These are phyloP conservation scores for Triticum dicoccoides DNA, from an alignment of 176 grass and related monocot species.

Conservation along the genomic window DNA sequence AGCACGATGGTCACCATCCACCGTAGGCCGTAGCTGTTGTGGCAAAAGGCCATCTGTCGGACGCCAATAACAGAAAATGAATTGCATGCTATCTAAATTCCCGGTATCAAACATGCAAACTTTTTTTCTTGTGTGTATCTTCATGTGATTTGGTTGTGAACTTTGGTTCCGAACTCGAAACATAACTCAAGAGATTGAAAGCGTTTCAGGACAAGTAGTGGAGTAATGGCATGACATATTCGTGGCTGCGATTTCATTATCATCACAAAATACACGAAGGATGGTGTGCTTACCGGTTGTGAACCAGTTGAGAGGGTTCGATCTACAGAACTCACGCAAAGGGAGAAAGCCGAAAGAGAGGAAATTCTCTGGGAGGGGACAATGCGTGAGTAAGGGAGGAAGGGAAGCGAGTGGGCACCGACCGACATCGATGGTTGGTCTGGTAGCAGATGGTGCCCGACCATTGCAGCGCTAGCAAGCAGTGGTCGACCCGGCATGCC, in stretches of 20 bases:
- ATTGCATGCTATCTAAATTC: too few species aligned
- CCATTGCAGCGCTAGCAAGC: constrained; percentile 73
- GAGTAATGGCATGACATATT: neutral
- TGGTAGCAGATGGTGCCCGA: constrained; percentile 65
- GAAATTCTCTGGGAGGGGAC: too few species aligned
- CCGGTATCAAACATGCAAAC: too few species aligned
- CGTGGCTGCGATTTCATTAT: neutral
- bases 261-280: neutral
- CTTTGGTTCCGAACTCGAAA: neutral
- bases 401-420: neutral
- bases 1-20: neutral
- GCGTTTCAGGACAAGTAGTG: neutral
- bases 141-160: neutral
- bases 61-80: neutral
- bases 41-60: constrained; percentile 75
- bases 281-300: constrained; percentile 59
- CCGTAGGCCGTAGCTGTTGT: constrained; percentile 32
- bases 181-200: neutral
- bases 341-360: constrained; percentile 20
- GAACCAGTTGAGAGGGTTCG: constrained; percentile 52
- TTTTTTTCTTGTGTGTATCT: too few species aligned
- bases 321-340: constrained; percentile 43
- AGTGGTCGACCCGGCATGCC: constrained; percentile 57
- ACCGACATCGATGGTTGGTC: constrained; percentile 64
- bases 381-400: too few species aligned